Evolutionary conservation across 176 grass and related monocot species (phyloP).

Genomic region (Hyparrhenia diplandra): DNA sequence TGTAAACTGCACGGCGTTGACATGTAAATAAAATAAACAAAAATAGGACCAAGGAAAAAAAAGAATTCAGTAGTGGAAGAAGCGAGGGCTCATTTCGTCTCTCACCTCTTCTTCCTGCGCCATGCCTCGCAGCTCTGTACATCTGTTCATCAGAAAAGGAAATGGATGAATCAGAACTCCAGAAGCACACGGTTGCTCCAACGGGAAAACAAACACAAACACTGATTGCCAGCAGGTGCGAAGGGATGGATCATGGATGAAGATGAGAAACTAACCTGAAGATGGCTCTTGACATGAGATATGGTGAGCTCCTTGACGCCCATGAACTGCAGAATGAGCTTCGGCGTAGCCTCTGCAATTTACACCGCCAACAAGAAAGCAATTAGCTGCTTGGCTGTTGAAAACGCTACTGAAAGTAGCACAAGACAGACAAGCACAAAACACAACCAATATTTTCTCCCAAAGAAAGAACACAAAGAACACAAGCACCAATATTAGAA

Average conservation of each 20-base stretch:
- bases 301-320: constrained; percentile 71
- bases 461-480: neutral
- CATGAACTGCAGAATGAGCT: constrained; percentile 83
- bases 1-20: neutral
- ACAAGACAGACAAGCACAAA: neutral
- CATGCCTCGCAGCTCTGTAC: constrained; percentile 64
- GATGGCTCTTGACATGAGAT: constrained; percentile 98
- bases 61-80: neutral
- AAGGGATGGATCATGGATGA: neutral
- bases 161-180: neutral
- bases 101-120: constrained; percentile 58
- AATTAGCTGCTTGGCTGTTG: neutral
- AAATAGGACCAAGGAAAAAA: neutral
- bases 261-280: constrained; percentile 51
- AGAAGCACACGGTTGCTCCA: neutral
- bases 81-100: neutral
- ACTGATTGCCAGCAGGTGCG: neutral
- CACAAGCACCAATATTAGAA: too few relatives aligned
- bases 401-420: neutral
- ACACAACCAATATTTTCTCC: neutral
- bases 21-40: neutral
- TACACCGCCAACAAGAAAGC: neutral
- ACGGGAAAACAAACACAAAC: neutral
- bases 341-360: constrained; percentile 78
- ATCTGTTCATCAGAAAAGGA: constrained; percentile 50